Percentiles rank a stretch among this genome's conserved stretches.
These are phyloP conservation scores for Agrostemma githago DNA, from an alignment of 148 eudicot species.

Conservation along the genomic window DNA sequence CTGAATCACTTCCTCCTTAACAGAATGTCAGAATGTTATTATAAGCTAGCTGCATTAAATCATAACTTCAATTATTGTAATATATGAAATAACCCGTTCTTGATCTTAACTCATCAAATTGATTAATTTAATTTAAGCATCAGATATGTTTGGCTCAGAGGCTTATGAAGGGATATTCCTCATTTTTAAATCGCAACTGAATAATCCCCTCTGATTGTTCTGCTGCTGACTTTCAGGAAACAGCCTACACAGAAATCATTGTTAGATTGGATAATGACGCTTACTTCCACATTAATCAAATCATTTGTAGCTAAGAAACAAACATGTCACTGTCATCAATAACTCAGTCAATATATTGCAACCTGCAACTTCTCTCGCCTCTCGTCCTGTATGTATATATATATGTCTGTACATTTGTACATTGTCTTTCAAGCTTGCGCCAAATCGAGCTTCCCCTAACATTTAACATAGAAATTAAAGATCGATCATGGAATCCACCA, in stretches of 20 bases:
- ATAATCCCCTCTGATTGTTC: not conserved
- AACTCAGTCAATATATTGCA: not conserved
- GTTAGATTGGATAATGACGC: not conserved
- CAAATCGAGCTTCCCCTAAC: not conserved
- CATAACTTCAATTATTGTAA: not conserved
- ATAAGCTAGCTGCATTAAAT: not conserved
- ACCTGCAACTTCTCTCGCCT: not conserved
- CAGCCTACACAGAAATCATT: not conserved
- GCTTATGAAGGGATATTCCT: not conserved
- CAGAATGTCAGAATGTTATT: not conserved
- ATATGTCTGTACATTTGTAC: not conserved
- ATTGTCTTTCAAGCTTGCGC: not conserved
- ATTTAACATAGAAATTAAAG: not conserved
- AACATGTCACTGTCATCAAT: not conserved
- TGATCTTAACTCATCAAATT: not conserved
- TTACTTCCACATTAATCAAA: not conserved
- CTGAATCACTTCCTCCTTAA: not conserved
- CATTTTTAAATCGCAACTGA: not conserved
- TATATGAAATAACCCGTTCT: not conserved
- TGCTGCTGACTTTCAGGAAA: not conserved
- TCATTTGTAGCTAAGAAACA: not conserved
- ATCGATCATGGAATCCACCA: not conserved
- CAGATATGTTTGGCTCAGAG: not conserved
- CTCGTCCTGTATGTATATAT: not conserved
- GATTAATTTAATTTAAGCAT: not conserved